A percentile compares a stretch with the other conserved stretches of the same genome.
Evolutionary conservation across 495 filamentous ascomycete species (phyloP).

Genomic region (Xylaria longipes): DNA sequence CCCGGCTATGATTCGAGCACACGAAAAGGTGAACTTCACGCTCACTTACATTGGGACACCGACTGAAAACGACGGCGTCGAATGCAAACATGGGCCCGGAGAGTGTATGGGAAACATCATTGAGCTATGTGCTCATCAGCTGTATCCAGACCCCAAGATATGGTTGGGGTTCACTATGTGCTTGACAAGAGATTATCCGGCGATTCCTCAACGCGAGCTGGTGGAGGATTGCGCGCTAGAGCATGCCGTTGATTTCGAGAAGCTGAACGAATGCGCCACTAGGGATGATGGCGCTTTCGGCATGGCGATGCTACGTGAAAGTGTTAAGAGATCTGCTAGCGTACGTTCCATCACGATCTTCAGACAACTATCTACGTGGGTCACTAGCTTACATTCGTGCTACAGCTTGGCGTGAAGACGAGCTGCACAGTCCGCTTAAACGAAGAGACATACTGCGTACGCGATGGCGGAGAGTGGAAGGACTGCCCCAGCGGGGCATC

Average conservation of each 20-base stretch:
- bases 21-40: constrained; percentile 86
- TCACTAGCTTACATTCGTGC: constrained; percentile 27
- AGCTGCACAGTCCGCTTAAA: constrained; percentile 90
- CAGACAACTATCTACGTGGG: background rate
- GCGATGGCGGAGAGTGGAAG: constrained; percentile 80
- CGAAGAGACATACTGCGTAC: constrained; percentile 79
- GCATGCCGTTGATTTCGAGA: constrained; percentile 84
- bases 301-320: constrained; percentile 73
- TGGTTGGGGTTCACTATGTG: constrained; percentile 93
- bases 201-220: constrained; percentile 75
- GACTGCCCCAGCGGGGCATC: constrained; percentile 74
- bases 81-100: constrained; percentile 84
- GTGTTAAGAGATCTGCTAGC: constrained; percentile 70
- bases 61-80: constrained; percentile 68
- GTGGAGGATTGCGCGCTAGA: constrained; percentile 86
- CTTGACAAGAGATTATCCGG: constrained; percentile 70
- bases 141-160: constrained; percentile 82
- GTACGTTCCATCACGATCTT: constrained; percentile 35
- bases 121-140: constrained; percentile 82
- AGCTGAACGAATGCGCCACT: constrained; percentile 76
- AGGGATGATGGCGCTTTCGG: constrained; percentile 67
- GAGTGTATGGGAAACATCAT: constrained; percentile 97
- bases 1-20: constrained; percentile 82
- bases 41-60: constrained; percentile 85
- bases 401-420: constrained; percentile 72